Evolutionary conservation across 768 basidiomycete genomes (phyloP).

Genomic region (Tephrocybe sp.): DNA sequence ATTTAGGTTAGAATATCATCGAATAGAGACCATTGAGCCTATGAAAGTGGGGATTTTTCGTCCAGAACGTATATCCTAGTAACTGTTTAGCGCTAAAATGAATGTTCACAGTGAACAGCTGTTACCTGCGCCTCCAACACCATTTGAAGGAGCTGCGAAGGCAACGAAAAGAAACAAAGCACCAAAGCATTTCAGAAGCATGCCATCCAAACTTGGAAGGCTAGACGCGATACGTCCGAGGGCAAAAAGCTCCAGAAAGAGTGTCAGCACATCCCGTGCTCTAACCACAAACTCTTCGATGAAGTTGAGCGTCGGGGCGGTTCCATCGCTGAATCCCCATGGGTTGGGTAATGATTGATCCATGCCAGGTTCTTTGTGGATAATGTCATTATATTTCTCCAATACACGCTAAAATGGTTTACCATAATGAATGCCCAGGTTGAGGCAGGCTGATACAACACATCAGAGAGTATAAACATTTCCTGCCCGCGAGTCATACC

Average conservation of each 20-base stretch:
- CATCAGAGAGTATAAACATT: neutral
- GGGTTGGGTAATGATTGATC: neutral
- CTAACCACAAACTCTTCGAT: slow-evolving; percentile 23
- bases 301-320: slow-evolving; percentile 32
- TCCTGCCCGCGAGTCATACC: slow-evolving; percentile 20
- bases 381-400: neutral
- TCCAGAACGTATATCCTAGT: slow-evolving; percentile 41
- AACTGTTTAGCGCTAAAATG: neutral
- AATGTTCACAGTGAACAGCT: neutral
- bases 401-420: slow-evolving; percentile 11
- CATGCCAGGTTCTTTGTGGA: neutral
- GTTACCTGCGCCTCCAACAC: slow-evolving; percentile 33
- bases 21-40: slow-evolving; percentile 34
- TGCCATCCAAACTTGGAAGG: slow-evolving; percentile 19
- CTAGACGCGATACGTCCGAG: slow-evolving; percentile 20
- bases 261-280: slow-evolving; percentile 19
- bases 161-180: slow-evolving; percentile 26
- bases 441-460: slow-evolving; percentile 23
- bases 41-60: slow-evolving; percentile 31
- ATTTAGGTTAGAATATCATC: slow-evolving; percentile 33
- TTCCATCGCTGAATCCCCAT: slow-evolving; percentile 26
- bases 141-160: slow-evolving; percentile 32
- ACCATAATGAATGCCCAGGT: slow-evolving; percentile 16
- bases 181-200: slow-evolving; percentile 23
- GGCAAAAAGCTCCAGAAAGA: slow-evolving; percentile 24